These are phyloP conservation scores for Annulohypoxylon nitens DNA, from an alignment of 495 filamentous ascomycete species.

Conservation along the genomic window DNA sequence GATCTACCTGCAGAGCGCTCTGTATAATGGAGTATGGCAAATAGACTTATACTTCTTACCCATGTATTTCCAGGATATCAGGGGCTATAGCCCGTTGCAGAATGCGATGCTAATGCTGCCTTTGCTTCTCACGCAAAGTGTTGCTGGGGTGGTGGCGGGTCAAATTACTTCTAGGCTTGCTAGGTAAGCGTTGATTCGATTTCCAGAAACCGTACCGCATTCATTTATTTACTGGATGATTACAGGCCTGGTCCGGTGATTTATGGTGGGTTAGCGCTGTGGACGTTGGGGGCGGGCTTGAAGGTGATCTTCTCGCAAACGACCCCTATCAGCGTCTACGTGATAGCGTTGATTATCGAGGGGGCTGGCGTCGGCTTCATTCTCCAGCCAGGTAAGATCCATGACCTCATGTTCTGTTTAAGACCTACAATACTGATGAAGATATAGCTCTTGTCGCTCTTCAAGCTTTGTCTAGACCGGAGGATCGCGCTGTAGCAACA, in stretches of 20 bases:
- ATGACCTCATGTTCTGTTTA: neutral
- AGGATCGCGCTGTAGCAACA: slow-evolving; percentile 14
- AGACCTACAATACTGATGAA: neutral
- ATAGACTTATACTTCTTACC: slow-evolving; percentile 15
- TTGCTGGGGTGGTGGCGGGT: neutral
- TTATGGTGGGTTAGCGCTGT: neutral
- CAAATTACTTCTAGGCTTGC: slow-evolving; percentile 11
- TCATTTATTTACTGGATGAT: neutral
- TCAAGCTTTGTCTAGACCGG: slow-evolving; percentile 4
- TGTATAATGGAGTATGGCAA: slow-evolving; percentile 18
- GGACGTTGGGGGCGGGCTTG: slow-evolving; percentile 7
- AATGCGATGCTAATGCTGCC: slow-evolving; percentile 16
- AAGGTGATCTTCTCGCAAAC: slow-evolving; percentile 12
- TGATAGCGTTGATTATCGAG: slow-evolving; percentile 10
- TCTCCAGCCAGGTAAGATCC: slow-evolving; percentile 14
- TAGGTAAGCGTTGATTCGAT: neutral
- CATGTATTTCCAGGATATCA: slow-evolving; percentile 12
- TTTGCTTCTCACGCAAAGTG: slow-evolving; percentile 5
- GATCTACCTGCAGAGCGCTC: slow-evolving; percentile 8
- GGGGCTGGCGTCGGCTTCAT: slow-evolving; percentile 3
- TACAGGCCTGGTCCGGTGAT: slow-evolving; percentile 1
- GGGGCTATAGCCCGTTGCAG: slow-evolving; percentile 2
- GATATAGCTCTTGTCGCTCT: slow-evolving; percentile 1
- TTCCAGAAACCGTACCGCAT: too few species aligned
- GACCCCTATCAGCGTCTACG: slow-evolving; percentile 1